These are phyloP conservation scores for Chaetomium sp. DNA, from an alignment of 2,329 filamentous ascomycete genomes.

Conservation along the genomic window DNA sequence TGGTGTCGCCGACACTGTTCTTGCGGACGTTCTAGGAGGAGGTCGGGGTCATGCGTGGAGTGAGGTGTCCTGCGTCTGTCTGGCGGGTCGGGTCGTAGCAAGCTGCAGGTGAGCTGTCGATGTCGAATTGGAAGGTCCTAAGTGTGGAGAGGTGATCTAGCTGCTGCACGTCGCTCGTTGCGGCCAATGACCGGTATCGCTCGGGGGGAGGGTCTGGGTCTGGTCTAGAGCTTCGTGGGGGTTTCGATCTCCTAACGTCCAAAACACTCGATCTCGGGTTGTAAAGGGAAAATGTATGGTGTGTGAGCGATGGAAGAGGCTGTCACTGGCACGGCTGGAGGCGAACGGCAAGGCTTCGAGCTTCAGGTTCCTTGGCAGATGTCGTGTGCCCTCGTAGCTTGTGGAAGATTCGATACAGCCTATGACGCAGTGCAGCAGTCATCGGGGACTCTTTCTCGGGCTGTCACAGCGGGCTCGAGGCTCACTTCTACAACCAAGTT, in stretches of 20 bases:
- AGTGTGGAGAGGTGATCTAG: conserved; percentile 26
- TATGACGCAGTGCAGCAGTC: conserved; percentile 22
- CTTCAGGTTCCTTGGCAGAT: conserved; percentile 24
- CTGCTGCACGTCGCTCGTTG: conserved; percentile 30
- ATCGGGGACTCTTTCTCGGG: not conserved
- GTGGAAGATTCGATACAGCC: conserved; percentile 36
- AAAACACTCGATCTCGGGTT: not conserved
- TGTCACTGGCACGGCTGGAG: conserved; percentile 19
- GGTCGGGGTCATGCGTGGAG: conserved; percentile 20
- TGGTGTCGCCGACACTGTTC: not conserved
- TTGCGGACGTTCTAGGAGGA: not conserved
- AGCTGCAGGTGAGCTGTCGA: conserved; percentile 20
- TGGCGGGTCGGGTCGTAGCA: conserved; percentile 25
- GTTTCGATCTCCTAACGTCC: not conserved
- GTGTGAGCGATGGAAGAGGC: conserved; percentile 16
- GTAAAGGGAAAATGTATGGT: not conserved
- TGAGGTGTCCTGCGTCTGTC: conserved; percentile 21
- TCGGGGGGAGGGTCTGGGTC: not conserved
- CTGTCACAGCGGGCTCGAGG: not conserved
- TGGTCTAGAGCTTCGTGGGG: conserved; percentile 13
- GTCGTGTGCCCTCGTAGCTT: conserved; percentile 28
- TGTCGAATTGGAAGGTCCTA: conserved; percentile 24
- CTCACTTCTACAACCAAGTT: not conserved
- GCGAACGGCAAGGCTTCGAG: conserved; percentile 18
- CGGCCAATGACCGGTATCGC: conserved; percentile 20